phyloP scores from a whole-genome alignment of 371 early-diverging fungal genomes.

The Mortierella sp. region DNA sequence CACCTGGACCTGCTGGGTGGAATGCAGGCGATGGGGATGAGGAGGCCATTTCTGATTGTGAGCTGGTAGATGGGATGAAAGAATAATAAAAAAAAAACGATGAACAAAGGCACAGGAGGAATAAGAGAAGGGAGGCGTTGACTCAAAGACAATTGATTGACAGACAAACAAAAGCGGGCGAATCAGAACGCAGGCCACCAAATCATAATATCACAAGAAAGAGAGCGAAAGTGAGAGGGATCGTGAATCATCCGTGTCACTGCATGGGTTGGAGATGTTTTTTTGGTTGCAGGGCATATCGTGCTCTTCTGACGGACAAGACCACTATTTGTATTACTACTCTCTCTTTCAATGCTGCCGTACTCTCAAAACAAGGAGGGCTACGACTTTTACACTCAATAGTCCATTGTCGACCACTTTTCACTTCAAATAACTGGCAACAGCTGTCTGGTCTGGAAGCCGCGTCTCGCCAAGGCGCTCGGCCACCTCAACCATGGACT shows the following conservation, averaged over 20 bases:
- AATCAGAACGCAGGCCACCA: conserved; percentile 11
- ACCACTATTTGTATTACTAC: no score
- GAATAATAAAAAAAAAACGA: neutral
- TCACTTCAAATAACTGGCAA: conserved; percentile 22
- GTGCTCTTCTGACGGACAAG: no score
- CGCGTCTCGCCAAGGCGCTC: conserved; percentile 15
- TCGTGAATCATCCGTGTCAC: neutral
- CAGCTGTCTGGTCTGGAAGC: neutral
- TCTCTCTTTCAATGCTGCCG: no score
- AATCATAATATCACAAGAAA: no score
- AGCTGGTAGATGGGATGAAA: neutral
- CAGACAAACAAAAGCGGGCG: neutral
- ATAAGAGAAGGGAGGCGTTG: neutral
- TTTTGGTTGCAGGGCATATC: no score
- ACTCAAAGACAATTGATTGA: neutral
- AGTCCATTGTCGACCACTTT: neutral
- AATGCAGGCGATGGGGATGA: neutral
- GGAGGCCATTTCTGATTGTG: neutral
- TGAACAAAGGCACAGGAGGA: neutral
- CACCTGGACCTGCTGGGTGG: conserved; percentile 1
- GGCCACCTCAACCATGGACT: conserved; percentile 13
- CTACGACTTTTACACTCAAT: no score
- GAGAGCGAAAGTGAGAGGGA: neutral
- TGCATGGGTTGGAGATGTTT: neutral
- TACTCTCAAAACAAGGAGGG: no score